A percentile compares a stretch with the other conserved stretches of the same genome.
Evolutionary conservation across 805 yeast species (phyloP).

Genomic region (Yarrowia bubula): DNA sequence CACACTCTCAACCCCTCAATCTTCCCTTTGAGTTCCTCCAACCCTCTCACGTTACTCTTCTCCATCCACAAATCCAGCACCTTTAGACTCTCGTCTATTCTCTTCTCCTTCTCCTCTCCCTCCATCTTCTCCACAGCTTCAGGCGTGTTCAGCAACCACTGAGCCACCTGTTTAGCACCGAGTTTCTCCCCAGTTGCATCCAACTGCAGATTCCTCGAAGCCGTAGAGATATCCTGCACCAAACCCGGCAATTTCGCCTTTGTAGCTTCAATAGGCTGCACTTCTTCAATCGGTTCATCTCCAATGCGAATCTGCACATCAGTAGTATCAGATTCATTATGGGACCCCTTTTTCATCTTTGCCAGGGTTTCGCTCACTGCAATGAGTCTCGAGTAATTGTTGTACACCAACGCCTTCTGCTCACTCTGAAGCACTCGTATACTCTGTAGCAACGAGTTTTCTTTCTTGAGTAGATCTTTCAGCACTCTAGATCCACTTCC

Average conservation of each 20-base stretch:
- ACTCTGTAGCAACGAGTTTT: slow-evolving; percentile 35
- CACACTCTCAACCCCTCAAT: not conserved
- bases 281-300: not conserved
- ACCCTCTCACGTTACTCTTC: not conserved
- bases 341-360: slow-evolving; percentile 29
- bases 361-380: slow-evolving; percentile 39
- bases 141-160: slow-evolving; percentile 5
- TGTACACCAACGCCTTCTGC: slow-evolving; percentile 43
- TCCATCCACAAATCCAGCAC: slow-evolving; percentile 8
- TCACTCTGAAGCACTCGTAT: slow-evolving; percentile 39
- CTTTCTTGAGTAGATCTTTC: slow-evolving; percentile 33
- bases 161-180: slow-evolving; percentile 7
- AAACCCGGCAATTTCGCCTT: not conserved
- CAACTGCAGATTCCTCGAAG: not conserved
- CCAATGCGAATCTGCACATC: not conserved
- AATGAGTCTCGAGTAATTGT: slow-evolving; percentile 42
- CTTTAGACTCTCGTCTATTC: slow-evolving; percentile 1
- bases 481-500: slow-evolving; percentile 27
- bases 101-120: not conserved
- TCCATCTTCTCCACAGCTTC: not conserved
- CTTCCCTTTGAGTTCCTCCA: not conserved
- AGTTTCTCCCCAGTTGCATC: not conserved
- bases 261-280: not conserved
- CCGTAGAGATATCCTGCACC: not conserved
- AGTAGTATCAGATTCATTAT: not conserved